Evolutionary conservation across 345 rosid species (phyloP), one percentile per base, ranked within the genome.

Genomic region (Acer campestre): DNA sequence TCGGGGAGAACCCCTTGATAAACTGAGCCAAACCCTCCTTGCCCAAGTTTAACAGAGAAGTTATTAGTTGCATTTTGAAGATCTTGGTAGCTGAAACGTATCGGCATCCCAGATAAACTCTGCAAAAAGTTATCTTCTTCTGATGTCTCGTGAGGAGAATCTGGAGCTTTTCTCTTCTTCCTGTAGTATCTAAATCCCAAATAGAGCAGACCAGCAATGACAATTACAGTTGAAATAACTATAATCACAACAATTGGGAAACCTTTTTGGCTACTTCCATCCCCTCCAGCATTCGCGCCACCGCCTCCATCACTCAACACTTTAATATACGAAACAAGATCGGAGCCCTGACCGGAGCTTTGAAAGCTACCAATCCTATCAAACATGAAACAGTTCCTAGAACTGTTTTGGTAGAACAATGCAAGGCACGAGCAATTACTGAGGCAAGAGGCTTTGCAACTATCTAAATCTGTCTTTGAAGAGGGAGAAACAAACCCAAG

Each of bases 21-120:
- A 59, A 96, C 99, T 0, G 98, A 89, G 35, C 99, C 99, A 76
- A 96, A 96, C 61, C 99, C 98, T 29, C 98, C 99, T 38, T 90
- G 97, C 53, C 99, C 99, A 16, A 96, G 89, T 89, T 88, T 96
- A 59, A 87, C 85, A 2, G 91, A 81, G 84, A 96, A 96, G 88
- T 89, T 84, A 75, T 87, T 83, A 3, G 99, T 96, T 1, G 98
- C 97, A 7, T 80, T 79, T 79, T 88, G 92, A 66, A 96, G 99
- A 65, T 94, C 98, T 65, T 72, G 84, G 85, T 91, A 96, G 79
- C 85, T 85, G 70, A 85, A 96, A 18, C 98, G 90, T 1, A 86
- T 78, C 0, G 99, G 99, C 94, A 89, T 91, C 61, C 99, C 93
- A 0, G 98, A 82, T 67, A 96, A 83, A 77, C 14, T 73, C 82